Conservation (phyloP, 257 asterid genomes). For the Nicotiana benthamiana region DNA sequence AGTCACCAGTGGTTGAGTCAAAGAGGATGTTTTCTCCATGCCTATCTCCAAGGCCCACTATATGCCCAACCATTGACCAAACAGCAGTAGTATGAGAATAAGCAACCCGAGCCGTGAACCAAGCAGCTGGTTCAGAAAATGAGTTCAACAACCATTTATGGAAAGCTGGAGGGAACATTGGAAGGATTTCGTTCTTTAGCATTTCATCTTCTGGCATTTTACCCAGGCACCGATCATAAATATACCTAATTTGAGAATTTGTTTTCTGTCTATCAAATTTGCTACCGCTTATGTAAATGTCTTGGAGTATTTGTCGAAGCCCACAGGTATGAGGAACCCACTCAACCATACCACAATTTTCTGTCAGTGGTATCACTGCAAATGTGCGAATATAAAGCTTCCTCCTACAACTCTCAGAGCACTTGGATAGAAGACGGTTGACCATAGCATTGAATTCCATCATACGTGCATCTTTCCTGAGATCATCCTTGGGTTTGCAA, state of each 20-base stretch:
- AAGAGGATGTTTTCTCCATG: conserved; percentile 97
- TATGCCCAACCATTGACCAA: conserved; percentile 99
- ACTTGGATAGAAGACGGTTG: conserved; percentile 74
- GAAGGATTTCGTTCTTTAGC: conserved; percentile 76
- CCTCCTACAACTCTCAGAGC: conserved; percentile 91
- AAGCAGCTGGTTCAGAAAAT: conserved; percentile 95
- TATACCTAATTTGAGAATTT: conserved; percentile 83
- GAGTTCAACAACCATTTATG: conserved; percentile 93
- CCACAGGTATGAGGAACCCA: conserved; percentile 99
- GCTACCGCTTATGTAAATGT: conserved; percentile 77
- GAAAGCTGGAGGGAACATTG: conserved; percentile 95
- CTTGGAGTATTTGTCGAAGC: conserved; percentile 89
- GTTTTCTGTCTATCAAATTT: conserved; percentile 92
- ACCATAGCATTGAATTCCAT: conserved; percentile 99
- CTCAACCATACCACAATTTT: conserved; percentile 98
- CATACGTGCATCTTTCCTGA: conserved; percentile 97
- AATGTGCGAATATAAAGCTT: conserved; percentile 95
- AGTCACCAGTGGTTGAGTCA: conserved; percentile 95
- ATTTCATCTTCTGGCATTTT: conserved; percentile 75
- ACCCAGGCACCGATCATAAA: conserved; percentile 80
- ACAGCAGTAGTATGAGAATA: conserved; percentile 96
- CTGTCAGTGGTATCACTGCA: conserved; percentile 91
- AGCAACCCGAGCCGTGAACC: conserved; percentile 96
- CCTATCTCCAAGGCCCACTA: conserved; percentile 98
- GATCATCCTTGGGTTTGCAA: conserved; percentile 98